These are phyloP conservation scores for Saposhnikovia divaricata DNA, from an alignment of 129 eudicot species.

Conservation along the genomic window DNA sequence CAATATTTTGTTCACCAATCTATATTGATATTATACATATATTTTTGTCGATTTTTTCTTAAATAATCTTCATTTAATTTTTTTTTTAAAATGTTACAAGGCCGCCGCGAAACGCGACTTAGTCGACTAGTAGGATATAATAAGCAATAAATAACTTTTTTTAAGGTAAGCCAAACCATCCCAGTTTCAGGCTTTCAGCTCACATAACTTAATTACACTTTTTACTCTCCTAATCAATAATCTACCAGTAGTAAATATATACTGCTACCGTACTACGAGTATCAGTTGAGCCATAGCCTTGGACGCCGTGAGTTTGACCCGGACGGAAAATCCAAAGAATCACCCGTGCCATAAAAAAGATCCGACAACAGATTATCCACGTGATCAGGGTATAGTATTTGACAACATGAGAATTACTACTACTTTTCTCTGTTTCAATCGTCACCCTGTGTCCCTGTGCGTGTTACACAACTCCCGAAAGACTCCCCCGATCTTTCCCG, in stretches of 20 bases:
- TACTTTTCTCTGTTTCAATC: conserved; percentile 21
- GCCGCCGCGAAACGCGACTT: too few species aligned
- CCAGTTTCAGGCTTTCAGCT: too few species aligned
- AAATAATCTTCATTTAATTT: too few species aligned
- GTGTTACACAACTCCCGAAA: conserved; percentile 46
- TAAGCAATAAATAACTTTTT: too few species aligned
- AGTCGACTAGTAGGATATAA: too few species aligned
- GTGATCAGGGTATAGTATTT: conserved; percentile 52
- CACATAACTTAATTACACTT: neutral
- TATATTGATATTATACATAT: too few species aligned
- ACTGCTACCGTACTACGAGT: too few species aligned
- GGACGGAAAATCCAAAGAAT: conserved; percentile 14
- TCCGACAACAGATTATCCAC: conserved; percentile 39
- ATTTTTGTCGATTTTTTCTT: too few species aligned
- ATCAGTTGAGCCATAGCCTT: neutral
- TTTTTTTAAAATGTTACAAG: too few species aligned
- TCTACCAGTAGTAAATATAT: too few species aligned
- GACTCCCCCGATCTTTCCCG: conserved; percentile 28
- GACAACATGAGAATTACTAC: conserved; percentile 19
- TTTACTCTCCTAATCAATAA: neutral
- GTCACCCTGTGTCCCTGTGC: conserved; percentile 10
- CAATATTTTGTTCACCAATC: too few species aligned
- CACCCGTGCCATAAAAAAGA: conserved; percentile 31
- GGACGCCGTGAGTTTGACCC: conserved; percentile 3
- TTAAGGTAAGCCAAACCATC: too few species aligned